A percentile compares a stretch with the other conserved stretches of the same genome.
Evolutionary conservation across 139 green algal species (phyloP).

Genomic region (Tetraselmis chui): DNA sequence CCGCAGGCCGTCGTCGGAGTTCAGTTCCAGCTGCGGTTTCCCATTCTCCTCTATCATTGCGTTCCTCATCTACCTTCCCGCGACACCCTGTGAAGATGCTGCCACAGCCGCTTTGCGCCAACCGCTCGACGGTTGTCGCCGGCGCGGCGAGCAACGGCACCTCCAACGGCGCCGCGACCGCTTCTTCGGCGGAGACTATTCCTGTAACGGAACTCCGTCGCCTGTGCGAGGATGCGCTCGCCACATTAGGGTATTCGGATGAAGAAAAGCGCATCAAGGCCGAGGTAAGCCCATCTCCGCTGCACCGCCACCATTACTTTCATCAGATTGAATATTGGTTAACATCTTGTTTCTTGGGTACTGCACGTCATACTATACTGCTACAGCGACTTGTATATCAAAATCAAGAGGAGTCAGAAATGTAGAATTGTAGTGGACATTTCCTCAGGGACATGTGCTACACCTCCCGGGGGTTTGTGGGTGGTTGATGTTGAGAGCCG

Average conservation of each 20-base stretch:
- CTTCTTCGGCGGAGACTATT: constrained; percentile 7
- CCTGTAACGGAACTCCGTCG: constrained; percentile 32
- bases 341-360: no score
- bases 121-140: no score
- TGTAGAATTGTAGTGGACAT: not conserved
- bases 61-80: no score
- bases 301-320: not conserved
- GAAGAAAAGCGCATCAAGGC: constrained; percentile 33
- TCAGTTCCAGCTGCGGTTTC: no score
- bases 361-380: no score
- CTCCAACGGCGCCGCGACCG: not conserved
- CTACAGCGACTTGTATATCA: no score
- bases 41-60: no score
- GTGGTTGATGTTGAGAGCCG: not conserved
- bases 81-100: no score
- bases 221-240: constrained; percentile 41
- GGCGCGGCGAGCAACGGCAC: not conserved
- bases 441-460: not conserved
- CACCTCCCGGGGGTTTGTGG: not conserved
- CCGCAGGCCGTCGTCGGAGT: no score
- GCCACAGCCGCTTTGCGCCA: no score
- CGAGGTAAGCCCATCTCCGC: constrained; percentile 28
- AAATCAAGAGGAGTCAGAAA: no score
- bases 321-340: not conserved
- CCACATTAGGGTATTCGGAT: constrained; percentile 32